Base-by-base conservation (phyloP, 495 filamentous ascomycete species). In the Aspergillus haitiensis region DNA sequence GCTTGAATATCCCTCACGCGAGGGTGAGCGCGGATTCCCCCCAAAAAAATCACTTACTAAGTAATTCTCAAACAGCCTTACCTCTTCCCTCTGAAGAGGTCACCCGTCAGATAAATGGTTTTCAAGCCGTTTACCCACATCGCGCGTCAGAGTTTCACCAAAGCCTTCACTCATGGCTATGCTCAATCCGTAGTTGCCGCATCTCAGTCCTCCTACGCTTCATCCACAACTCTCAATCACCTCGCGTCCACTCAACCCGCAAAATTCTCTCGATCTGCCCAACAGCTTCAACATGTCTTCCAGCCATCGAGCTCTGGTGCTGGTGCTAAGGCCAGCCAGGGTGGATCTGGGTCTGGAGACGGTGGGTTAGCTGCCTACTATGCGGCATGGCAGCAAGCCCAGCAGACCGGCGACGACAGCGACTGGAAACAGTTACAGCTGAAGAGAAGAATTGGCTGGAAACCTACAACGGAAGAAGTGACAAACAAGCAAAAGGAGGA, bases 141-240 rank as follows among this genome's bases (percentile, higher is more conserved):
- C 83, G 91, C 95, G 84, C 94, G 95, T 77, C 91, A 93, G 80
- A 93, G 90, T 86, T 88, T 97, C 71, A 84, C 89, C 65, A 98
- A 98, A 83, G 89, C 91, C 73, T 88, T 98, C 74, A 93, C 91
- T 71, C 91, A 96, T 84, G 93, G 93, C 76, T 97, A 96, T 82
- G 91, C 92, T 73, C 93, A 97, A 73, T 95, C 93, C 64, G 87
- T 98, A 77, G 93, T 98, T 74, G 94, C 94, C 63, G 93, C 91
- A 56, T 91, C 92, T 50, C 93, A 97, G 68, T 87, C 88, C n/a
- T 84, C 90, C 73, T 89, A 92, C 80, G 85, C 92, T 70, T 92
- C 91, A 48, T 88, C 84, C 45, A 81, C 82, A 53, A 80, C 85
- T 52, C 72, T 87, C 58, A 80, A 81, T 62, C 70, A 72, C 15